Evolutionary conservation across 2,329 filamentous ascomycete species (phyloP).

Genomic region (Venturia carpophila): DNA sequence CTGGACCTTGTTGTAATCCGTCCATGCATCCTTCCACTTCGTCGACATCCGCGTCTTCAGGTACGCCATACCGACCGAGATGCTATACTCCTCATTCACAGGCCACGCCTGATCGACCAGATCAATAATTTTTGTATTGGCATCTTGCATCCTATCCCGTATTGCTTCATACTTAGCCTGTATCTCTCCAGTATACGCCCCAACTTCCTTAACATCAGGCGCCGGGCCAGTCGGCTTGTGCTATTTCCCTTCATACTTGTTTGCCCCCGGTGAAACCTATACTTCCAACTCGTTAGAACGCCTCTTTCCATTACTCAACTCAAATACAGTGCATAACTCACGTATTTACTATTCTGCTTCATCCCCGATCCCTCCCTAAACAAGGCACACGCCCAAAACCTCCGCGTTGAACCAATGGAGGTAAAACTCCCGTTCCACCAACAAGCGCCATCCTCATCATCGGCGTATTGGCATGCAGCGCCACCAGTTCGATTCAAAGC

Average conservation of each 20-base stretch:
- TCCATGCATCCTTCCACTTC: conserved; percentile 4
- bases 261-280: neutral
- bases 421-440: conserved; percentile 44
- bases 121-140: neutral
- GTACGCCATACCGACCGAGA: neutral
- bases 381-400: conserved; percentile 32
- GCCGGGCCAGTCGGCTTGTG: neutral
- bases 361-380: neutral
- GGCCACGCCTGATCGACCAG: conserved; percentile 12
- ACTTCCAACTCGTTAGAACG: too few relatives aligned
- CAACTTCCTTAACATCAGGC: neutral
- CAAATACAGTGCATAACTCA: neutral
- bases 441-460: conserved; percentile 21
- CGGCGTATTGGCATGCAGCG: conserved; percentile 37
- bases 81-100: neutral
- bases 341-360: neutral
- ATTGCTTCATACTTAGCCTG: neutral
- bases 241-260: conserved; percentile 1
- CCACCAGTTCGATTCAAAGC: conserved; percentile 47
- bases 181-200: neutral
- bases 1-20: neutral
- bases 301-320: neutral
- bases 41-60: conserved; percentile 13
- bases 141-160: neutral
- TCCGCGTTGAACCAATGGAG: conserved; percentile 46